Conservation (phyloP, 139 green algal species). For the Edaphochlamys debaryana region DNA sequence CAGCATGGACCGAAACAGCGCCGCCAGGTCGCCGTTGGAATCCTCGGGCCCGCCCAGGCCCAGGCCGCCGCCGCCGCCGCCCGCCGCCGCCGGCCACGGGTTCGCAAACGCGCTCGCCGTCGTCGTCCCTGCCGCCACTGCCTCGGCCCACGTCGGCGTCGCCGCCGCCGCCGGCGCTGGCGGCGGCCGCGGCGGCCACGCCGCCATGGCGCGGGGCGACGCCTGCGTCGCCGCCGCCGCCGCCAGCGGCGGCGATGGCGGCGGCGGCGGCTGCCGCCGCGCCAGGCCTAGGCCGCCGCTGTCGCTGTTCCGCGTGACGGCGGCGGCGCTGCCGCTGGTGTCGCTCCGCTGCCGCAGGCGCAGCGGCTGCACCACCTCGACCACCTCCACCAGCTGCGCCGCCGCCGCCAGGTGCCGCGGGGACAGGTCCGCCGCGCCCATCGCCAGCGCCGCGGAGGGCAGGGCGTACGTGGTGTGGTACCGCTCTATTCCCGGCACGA, state of each 20-base stretch:
- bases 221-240: neutral
- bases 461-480: constrained; percentile 33
- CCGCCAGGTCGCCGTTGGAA: neutral
- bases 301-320: too few relatives aligned
- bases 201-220: neutral
- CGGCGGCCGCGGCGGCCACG: neutral
- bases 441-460: constrained; percentile 5
- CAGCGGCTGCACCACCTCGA: constrained; percentile 29
- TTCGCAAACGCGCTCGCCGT: neutral
- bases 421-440: neutral
- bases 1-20: neutral
- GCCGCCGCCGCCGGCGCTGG: neutral
- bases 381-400: constrained; percentile 25
- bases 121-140: neutral
- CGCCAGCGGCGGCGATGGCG: too few relatives aligned
- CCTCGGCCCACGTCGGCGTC: neutral
- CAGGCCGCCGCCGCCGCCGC: too few relatives aligned
- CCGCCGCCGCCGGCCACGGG: too few relatives aligned
- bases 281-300: too few relatives aligned
- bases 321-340: neutral
- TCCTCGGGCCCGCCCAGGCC: neutral
- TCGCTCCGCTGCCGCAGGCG: too few relatives aligned
- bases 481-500: constrained; percentile 1
- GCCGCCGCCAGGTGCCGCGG: neutral
- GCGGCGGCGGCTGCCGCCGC: neutral